Base-by-base conservation (phyloP, 75 land plant species). In the Pinus albicaulis region DNA sequence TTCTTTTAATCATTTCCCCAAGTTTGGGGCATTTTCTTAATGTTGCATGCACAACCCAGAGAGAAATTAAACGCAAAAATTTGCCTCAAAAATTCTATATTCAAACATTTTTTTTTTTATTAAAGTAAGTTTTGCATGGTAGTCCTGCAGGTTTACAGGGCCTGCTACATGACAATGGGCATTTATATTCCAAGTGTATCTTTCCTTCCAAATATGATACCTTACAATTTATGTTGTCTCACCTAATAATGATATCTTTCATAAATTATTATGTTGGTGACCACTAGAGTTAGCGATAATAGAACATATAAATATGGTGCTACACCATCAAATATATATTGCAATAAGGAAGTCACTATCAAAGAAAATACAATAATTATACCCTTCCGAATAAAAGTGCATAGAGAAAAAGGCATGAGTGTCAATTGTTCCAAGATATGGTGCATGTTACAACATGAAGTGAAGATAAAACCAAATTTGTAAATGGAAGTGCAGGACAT, bases 351-450 rank as follows among this genome's bases (percentile, higher is more conserved):
- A 20, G 98, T 98, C 16, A 98, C 96, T 11, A 98, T 85, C 64
- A 95, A 79, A 34, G 98, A 96, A 53, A 91, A 92, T n/a, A 98
- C 99, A 76, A 98, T 98, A 64, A 98, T 96, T 82, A 98, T 95
- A 19, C 99, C 99, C 99, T 98, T 95, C 85, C 82, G 12, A 48
- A 10, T 1, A 59, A 24, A 72, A 44, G 5, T 17, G 4, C 20
- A 4, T 8, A 15, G 3, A 24, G 44, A 56, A 24, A 28, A 19
- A 59, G 23, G 22, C 55, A n/a, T 68, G 19, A 79, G 71, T 23
- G 10, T 38, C 44, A 68, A 68, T n/a, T 68, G 52, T 41, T 68
- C 52, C 71, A 68, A 10, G 19, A n/a, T 19, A 20, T 24, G 24
- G 22, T 11, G 63, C 63, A 61, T 17, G 63, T n/a, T n/a, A 7